phyloP scores from a whole-genome alignment of 2,329 filamentous ascomycete genomes.

The Dendrostoma leiphaemia region DNA sequence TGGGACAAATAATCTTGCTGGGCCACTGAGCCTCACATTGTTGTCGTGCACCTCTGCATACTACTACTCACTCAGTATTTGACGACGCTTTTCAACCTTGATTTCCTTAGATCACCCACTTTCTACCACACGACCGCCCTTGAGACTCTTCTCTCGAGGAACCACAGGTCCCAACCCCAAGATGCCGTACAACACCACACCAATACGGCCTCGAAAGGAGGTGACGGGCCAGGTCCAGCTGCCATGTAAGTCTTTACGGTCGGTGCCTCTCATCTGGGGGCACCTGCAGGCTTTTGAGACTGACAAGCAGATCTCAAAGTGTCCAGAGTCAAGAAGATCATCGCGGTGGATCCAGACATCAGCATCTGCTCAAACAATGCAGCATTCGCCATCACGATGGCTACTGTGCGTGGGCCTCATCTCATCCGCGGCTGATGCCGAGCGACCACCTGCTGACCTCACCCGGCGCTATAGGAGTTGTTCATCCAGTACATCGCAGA shows the following conservation, averaged over 20 bases:
- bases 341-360: conserved; percentile 83
- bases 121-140: background rate
- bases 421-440: too few relatives aligned
- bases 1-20: too few relatives aligned
- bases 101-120: too few relatives aligned
- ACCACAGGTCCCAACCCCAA: conserved; percentile 14
- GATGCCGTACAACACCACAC: conserved; percentile 90
- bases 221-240: conserved; percentile 82
- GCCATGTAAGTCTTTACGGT: conserved; percentile 70
- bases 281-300: background rate
- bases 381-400: conserved; percentile 88
- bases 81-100: too few relatives aligned
- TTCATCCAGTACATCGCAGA: conserved; percentile 90
- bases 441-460: too few relatives aligned
- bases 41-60: too few relatives aligned
- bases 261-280: too few relatives aligned
- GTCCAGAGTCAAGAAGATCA: conserved; percentile 93
- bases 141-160: background rate
- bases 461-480: conserved; percentile 71
- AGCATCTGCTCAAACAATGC: conserved; percentile 87
- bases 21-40: too few relatives aligned
- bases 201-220: conserved; percentile 77
- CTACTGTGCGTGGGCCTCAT: conserved; percentile 58
- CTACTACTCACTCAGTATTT: too few relatives aligned
- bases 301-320: conserved; percentile 54